Evolutionary conservation across 805 yeast genomes (phyloP), one percentile per base, ranked within the genome.

Genomic region (Schwanniomyces vanrijiae): DNA sequence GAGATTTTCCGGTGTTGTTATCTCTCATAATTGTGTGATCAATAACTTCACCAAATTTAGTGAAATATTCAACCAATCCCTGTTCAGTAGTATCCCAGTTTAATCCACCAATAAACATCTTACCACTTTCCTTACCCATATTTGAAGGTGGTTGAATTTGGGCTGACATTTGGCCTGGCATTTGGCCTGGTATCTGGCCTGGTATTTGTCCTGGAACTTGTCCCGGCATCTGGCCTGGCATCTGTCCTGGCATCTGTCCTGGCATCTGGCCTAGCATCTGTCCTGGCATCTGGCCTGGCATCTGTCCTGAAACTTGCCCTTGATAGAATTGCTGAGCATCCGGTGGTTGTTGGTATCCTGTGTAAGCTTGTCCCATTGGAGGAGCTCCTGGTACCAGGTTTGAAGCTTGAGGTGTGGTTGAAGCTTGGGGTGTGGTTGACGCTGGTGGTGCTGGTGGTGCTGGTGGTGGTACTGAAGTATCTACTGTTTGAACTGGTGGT

Each of bases 21-120:
- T 92, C 98, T 59, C 94, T 86, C 98, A 94, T 92, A 51, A 92
- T 92, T 34, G 92, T 88, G 59, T 88, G 81, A 55, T 91, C 97
- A 37, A 82, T 64, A 45, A 92, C 91, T 53, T 86, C 92, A 56
- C 99, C 99, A 64, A 81, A 92, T 65, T 91, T 85, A 41, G 85
- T 73, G 64, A 92, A 92, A 65, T 92, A 92, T 46, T 82, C 84
- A 55, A 78, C 83, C 68, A 92, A 72, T 28, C 86, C 82, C 52
- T 90, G 96, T 61, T 92, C 98, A 11, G 91, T 84, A 13, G 99
- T 92, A 62, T 92, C 97, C 98, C 98, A 92, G 61, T 92, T 94
- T 58, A 92, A 81, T 43, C 99, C 99, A 53, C 99, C 99, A 66
- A 90, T 82, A 61, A 90, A 90, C 96, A 90, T 88, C 64, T 90